Evolutionary conservation across 805 yeast species (phyloP).

Genomic region (Cyberlindnera euphorbiae): DNA sequence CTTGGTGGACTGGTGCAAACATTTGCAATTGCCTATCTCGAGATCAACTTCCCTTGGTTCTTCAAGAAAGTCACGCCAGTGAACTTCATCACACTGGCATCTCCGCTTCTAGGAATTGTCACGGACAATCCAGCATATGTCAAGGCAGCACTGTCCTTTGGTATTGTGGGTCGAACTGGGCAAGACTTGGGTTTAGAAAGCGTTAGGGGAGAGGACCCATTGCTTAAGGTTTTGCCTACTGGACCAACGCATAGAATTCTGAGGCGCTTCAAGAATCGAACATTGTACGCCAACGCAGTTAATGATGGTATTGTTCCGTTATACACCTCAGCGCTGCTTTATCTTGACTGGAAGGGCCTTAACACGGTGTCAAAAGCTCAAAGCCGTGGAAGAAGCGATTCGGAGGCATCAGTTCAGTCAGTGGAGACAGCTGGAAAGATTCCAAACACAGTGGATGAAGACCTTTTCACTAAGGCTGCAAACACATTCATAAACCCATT

Average conservation of each 20-base stretch:
- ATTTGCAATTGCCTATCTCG: conserved; percentile 70
- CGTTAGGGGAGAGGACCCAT: conserved; percentile 42
- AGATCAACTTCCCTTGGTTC: conserved; percentile 63
- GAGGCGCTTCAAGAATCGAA: conserved; percentile 54
- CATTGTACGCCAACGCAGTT: conserved; percentile 68
- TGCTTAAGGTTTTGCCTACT: conserved; percentile 57
- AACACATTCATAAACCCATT: conserved; percentile 35
- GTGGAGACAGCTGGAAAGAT: conserved; percentile 13
- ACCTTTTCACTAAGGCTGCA: conserved; percentile 18
- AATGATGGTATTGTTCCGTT: conserved; percentile 84
- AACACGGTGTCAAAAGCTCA: conserved; percentile 13
- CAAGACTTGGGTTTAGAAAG: conserved; percentile 63
- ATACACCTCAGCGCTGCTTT: conserved; percentile 64
- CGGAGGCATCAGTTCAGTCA: not conserved
- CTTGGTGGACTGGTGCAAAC: conserved; percentile 76
- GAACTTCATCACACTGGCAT: conserved; percentile 68
- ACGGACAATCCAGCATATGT: conserved; percentile 76
- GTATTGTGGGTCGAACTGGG: conserved; percentile 78
- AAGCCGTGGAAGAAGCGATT: conserved; percentile 1
- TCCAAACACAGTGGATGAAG: conserved; percentile 14
- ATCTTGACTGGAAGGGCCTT: conserved; percentile 45
- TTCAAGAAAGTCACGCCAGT: conserved; percentile 55
- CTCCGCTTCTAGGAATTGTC: conserved; percentile 72
- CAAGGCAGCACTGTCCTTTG: conserved; percentile 62
- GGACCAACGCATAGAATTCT: conserved; percentile 62